Base-by-base conservation (phyloP, 306 rosid genomes). In the Rosa rugosa region DNA sequence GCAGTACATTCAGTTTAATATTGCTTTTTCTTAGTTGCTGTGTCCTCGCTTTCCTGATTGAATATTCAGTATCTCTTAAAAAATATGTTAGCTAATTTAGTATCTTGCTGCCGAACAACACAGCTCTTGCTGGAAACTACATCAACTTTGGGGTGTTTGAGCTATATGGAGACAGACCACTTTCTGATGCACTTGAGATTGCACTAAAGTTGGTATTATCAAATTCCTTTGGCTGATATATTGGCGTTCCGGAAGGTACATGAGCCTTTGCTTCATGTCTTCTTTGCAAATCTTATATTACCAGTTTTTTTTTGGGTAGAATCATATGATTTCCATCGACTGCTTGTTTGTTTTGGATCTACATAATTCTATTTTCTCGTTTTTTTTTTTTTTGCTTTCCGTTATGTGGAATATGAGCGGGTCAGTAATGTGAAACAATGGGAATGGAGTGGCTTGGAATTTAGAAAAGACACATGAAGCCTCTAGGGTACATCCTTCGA, bases 101-200 rank as follows among this genome's bases (percentile, higher is more conserved):
- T 50, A 14, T 80, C 22, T 81, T 59, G 20, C 78, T 38, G 10
- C 65, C 72, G 3, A 31, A 31, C 36, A 31, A 71, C 89, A 90
- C 91, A 95, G 99, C 97, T 68, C 98, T 95, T 83, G 82, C 96
- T 80, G 99, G 99, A 84, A 95, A 95, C 75, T 95, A 95, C 84
- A 97, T 92, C 83, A 95, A 95, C 92, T 92, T 95, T 81, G 99
- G 99, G 27, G 99, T 92, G 75, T 92, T 95, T 88, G 99, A 95
- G 78, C 87, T 95, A 77, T 95, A 95, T 60, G 99, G 97, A 40
- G 99, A 95, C 82, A 85, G 92, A 85, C 97, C 99, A 51, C 92
- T 92, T 75, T 88, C 97, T 64, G 97, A 95, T 63, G 99, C 86
- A 12, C 95, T 92, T 50, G 97, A 92, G 84, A 89, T 93, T 86